Conservation (phyloP, 2,329 filamentous ascomycete species). For the Penicillium sp. region DNA sequence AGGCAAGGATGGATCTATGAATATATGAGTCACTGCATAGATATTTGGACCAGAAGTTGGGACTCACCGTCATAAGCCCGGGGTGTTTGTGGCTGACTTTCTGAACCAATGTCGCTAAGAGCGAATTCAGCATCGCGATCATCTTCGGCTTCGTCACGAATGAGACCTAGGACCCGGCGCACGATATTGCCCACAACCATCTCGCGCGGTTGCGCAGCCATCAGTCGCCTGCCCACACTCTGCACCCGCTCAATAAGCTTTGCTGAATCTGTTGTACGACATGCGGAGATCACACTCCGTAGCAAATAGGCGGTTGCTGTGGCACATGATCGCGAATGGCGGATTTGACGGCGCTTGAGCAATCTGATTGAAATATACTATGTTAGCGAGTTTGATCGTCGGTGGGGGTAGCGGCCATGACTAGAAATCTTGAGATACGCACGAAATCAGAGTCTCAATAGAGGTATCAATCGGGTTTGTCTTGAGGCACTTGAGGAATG, state of each 20-base stretch:
- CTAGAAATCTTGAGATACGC: slow-evolving; percentile 34
- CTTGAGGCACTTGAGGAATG: slow-evolving; percentile 77
- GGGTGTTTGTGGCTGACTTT: slow-evolving; percentile 49
- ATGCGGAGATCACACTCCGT: slow-evolving; percentile 77
- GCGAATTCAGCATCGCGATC: slow-evolving; percentile 65
- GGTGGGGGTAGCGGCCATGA: background rate
- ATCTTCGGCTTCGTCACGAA: slow-evolving; percentile 86
- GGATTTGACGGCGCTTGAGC: slow-evolving; percentile 86
- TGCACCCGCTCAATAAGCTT: slow-evolving; percentile 78
- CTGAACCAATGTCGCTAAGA: slow-evolving; percentile 60
- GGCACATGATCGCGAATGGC: slow-evolving; percentile 81
- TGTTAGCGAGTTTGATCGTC: slow-evolving; percentile 8
- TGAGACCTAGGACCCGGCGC: slow-evolving; percentile 80
- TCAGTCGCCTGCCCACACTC: slow-evolving; percentile 72
- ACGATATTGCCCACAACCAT: slow-evolving; percentile 94
- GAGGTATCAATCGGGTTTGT: slow-evolving; percentile 73
- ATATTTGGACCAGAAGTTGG: background rate
- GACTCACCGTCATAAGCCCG: slow-evolving; percentile 36
- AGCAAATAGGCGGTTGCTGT: slow-evolving; percentile 88
- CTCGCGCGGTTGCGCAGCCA: slow-evolving; percentile 82
- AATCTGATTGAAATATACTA: slow-evolving; percentile 55
- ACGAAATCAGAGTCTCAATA: slow-evolving; percentile 82
- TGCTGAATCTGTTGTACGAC: slow-evolving; percentile 72
- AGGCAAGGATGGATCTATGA: slow-evolving; percentile 29
- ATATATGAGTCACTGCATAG: slow-evolving; percentile 12